Percentiles rank a stretch among this genome's conserved stretches.
phyloP scores from a whole-genome alignment of 2,329 filamentous ascomycete genomes.

The Aspergillus floridensis region DNA sequence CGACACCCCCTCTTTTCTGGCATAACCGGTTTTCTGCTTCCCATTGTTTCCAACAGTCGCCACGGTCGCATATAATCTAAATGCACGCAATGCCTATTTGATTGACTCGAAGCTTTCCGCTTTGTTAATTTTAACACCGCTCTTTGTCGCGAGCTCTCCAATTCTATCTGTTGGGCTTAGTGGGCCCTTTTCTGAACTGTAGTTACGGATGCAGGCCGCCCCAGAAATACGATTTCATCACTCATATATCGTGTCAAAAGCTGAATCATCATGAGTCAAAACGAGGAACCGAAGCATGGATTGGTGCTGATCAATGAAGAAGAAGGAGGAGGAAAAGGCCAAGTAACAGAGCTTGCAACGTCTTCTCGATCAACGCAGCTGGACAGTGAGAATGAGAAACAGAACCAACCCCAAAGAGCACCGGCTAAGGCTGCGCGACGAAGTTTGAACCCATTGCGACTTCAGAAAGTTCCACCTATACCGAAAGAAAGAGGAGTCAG shows the following conservation, averaged over 20 bases:
- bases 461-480: slow-evolving; percentile 53
- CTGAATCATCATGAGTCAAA: not conserved
- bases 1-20: not conserved
- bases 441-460: slow-evolving; percentile 44
- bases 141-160: not conserved
- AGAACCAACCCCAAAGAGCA: not conserved
- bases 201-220: not conserved
- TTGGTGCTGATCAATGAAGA: not conserved
- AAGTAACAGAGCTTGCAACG: not conserved
- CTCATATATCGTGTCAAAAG: not conserved
- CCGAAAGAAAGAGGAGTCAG: slow-evolving; percentile 56
- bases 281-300: not conserved
- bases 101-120: not conserved
- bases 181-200: not conserved
- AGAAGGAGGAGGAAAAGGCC: not conserved
- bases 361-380: not conserved
- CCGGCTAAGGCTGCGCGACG: not conserved
- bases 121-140: not conserved
- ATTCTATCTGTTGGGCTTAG: not conserved
- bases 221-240: not conserved
- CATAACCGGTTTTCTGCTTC: not conserved
- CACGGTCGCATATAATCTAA: not conserved
- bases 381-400: not conserved
- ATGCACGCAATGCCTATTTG: not conserved
- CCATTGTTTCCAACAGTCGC: not conserved